Evolutionary conservation across 2,329 filamentous ascomycete species (phyloP).

Genomic region (Epichloe glyceriae): DNA sequence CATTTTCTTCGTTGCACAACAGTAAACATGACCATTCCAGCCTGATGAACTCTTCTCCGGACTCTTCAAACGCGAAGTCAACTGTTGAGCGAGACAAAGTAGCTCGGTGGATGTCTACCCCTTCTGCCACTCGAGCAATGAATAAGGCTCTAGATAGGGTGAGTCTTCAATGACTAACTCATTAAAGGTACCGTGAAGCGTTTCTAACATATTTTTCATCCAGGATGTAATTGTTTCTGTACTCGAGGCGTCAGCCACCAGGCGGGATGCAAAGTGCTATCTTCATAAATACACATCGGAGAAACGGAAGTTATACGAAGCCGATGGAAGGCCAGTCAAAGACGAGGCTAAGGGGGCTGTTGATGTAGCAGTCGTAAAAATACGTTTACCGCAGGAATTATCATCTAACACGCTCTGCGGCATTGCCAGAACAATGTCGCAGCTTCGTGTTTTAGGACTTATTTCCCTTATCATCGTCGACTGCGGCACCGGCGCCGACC

Average conservation of each 20-base stretch:
- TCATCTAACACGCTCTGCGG: constrained; percentile 57
- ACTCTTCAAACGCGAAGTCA: not conserved
- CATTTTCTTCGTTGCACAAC: not conserved
- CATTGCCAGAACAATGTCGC: constrained; percentile 70
- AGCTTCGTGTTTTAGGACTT: constrained; percentile 71
- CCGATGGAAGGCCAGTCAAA: not conserved
- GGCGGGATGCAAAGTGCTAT: constrained; percentile 84
- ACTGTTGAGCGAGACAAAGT: not conserved
- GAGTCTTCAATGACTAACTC: constrained; percentile 1
- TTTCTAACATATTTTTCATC: not conserved
- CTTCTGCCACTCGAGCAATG: constrained; percentile 17
- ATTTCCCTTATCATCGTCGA: constrained; percentile 75
- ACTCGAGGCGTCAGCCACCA: constrained; percentile 78
- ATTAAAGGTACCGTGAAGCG: not conserved
- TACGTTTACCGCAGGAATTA: constrained; percentile 60
- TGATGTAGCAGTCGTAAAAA: constrained; percentile 73
- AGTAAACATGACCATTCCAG: constrained; percentile 3
- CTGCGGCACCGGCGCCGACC: constrained; percentile 34
- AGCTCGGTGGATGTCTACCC: constrained; percentile 17
- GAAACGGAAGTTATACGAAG: constrained; percentile 8
- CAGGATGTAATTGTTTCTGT: constrained; percentile 80
- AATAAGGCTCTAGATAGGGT: constrained; percentile 22
- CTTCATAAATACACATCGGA: constrained; percentile 62
- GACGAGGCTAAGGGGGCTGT: constrained; percentile 12
- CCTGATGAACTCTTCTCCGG: not conserved